These are phyloP conservation scores for Cylindrotheca closterium DNA, from an alignment of 108 stramenopile genomes.

Conservation along the genomic window DNA sequence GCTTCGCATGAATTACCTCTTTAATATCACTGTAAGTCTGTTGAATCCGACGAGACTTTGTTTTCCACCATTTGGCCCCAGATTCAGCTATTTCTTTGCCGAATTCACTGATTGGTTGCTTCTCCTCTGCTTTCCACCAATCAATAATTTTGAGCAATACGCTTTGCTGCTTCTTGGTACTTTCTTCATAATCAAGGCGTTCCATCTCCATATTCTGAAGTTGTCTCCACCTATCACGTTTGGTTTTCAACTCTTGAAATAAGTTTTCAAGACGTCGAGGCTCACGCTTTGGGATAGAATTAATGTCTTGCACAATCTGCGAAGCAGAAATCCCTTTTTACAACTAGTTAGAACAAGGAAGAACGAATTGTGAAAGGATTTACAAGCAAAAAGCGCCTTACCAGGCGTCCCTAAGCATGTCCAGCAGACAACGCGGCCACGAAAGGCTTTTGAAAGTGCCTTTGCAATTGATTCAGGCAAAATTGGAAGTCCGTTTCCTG, in stretches of 20 bases:
- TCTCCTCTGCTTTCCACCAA: slow-evolving; percentile 22
- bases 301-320: slow-evolving; percentile 35
- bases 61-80: slow-evolving; percentile 14
- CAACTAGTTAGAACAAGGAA: no score
- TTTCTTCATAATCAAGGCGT: not conserved
- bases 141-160: slow-evolving; percentile 4
- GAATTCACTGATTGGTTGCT: not conserved
- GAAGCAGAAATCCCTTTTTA: slow-evolving; percentile 21
- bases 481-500: slow-evolving; percentile 45
- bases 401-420: slow-evolving; percentile 58
- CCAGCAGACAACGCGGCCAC: slow-evolving; percentile 58
- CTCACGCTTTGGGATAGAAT: slow-evolving; percentile 19
- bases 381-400: slow-evolving; percentile 2
- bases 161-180: not conserved
- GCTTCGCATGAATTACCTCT: slow-evolving; percentile 18
- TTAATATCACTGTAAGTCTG: slow-evolving; percentile 18
- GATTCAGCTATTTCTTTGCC: not conserved
- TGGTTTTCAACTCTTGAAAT: slow-evolving; percentile 25
- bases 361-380: slow-evolving; percentile 2
- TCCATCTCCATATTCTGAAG: slow-evolving; percentile 9
- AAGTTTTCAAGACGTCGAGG: slow-evolving; percentile 23
- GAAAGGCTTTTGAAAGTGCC: slow-evolving; percentile 38
- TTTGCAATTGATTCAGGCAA: slow-evolving; percentile 65
- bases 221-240: slow-evolving; percentile 22
- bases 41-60: slow-evolving; percentile 8